Evolutionary conservation across 768 basidiomycete species (phyloP), one percentile per base, ranked within the genome.

Genomic region (Hirschioporus abietinus): DNA sequence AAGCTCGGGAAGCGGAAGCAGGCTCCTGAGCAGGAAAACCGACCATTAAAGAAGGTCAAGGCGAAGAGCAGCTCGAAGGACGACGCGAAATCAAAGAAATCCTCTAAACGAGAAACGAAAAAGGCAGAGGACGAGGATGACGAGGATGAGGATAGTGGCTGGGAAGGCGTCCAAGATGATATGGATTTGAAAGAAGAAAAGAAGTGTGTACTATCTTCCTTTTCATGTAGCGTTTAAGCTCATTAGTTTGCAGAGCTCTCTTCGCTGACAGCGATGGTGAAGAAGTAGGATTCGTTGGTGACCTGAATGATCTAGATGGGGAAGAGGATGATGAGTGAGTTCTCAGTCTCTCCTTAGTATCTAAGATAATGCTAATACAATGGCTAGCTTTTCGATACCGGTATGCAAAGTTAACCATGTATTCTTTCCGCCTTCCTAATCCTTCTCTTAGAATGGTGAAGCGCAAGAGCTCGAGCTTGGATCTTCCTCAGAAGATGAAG

Each of bases 1-100:
- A 87, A 84, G 68, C 79, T 86, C 17, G 88, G 89, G 57, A 93
- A 93, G 75, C 88, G 92, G 58, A 93, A 92, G 75, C 88, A 88
- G 42, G 76, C 76, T 42, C 58, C 58, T 36, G 78, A 75, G 65
- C 76, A 77, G 67, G 64, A 73, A 27, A 72, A 73, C 36, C 73
- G 81, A 52, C 83, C 84, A 27, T 70, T 74, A 6, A 86, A 87
- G 77, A 85, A 81, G 71, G 70, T 73, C 35, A 85, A 83, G 75
- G 81, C 81, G 68, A 60, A 63, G 57, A 36, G 0, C 4, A 65
- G 62, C 67, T 6, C 42, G 68, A 74, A 70, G 70, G 68, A 58
- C 71, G 73, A 71, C 64, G 66, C 59, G 74, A 76, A 66, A 66
- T 60, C 64, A 68, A 73, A 67, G 52, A 65, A 61, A 64, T 26